These are phyloP conservation scores for Claviceps humidiphila DNA, from an alignment of 2,329 filamentous ascomycete genomes.

Conservation along the genomic window DNA sequence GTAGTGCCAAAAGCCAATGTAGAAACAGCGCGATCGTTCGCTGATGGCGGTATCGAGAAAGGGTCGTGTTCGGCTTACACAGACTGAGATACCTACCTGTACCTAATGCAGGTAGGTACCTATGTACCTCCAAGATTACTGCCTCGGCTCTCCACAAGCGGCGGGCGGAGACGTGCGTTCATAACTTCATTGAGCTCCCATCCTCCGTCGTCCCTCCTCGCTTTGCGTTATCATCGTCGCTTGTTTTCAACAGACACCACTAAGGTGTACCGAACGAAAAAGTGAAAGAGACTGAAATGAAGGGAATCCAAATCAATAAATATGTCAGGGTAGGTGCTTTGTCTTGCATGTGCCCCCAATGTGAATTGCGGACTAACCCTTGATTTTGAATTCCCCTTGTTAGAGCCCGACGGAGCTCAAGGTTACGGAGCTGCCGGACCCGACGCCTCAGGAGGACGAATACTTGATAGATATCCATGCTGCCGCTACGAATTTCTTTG, in stretches of 20 bases:
- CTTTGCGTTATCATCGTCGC: background rate
- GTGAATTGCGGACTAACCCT: background rate
- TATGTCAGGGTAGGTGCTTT: conserved; percentile 5
- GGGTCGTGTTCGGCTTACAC: no score
- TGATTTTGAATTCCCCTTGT: background rate
- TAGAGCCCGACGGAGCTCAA: conserved; percentile 69
- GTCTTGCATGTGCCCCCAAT: background rate
- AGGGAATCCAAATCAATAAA: conserved; percentile 5
- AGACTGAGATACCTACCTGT: no score
- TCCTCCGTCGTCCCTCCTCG: background rate
- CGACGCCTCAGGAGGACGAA: conserved; percentile 54
- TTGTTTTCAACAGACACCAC: background rate
- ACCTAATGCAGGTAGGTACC: background rate
- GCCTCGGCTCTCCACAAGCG: conserved; percentile 4
- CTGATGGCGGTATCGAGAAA: no score
- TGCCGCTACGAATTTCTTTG: conserved; percentile 90
- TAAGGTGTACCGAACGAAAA: no score
- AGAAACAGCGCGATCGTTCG: no score
- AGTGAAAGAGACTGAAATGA: conserved; percentile 1
- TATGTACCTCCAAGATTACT: background rate
- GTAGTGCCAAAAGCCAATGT: no score
- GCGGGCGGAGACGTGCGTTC: no score
- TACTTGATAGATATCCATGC: conserved; percentile 83
- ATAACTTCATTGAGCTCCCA: background rate
- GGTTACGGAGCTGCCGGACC: conserved; percentile 63